A percentile compares a stretch with the other conserved stretches of the same genome.
Conservation (phyloP, 768 basidiomycete species). For the Kwoniella dendrophila region DNA sequence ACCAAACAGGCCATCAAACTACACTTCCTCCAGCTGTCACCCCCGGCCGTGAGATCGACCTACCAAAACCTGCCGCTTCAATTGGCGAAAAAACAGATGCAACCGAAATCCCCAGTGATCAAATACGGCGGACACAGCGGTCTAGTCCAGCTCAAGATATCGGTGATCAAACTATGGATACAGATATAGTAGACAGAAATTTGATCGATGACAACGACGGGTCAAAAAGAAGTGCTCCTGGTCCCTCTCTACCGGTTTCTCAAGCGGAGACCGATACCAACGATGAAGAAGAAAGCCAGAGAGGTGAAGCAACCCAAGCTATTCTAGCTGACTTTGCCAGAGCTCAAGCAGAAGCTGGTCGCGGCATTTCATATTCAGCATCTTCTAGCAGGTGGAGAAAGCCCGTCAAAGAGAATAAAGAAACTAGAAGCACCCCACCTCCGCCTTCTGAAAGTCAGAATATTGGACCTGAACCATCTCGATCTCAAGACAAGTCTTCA, state of each 20-base stretch:
- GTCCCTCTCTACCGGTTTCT: background rate
- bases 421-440: background rate
- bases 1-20: no score
- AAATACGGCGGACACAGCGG: no score
- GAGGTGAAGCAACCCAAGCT: constrained; percentile 12
- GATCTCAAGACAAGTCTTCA: background rate
- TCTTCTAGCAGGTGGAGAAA: background rate
- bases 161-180: no score
- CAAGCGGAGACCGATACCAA: constrained; percentile 1
- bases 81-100: no score
- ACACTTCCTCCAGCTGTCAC: no score
- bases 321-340: constrained; percentile 11
- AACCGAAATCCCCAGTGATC: no score
- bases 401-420: constrained; percentile 1
- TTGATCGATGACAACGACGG: background rate
- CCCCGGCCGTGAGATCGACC: no score
- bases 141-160: no score
- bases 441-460: background rate
- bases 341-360: background rate
- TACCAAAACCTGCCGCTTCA: no score
- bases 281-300: background rate
- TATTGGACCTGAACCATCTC: background rate
- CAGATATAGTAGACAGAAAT: background rate
- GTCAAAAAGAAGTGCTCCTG: background rate
- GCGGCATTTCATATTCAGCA: no score